Conservation (phyloP, 1,284 basidiomycete genomes). For the Porogramme epimiltina region DNA sequence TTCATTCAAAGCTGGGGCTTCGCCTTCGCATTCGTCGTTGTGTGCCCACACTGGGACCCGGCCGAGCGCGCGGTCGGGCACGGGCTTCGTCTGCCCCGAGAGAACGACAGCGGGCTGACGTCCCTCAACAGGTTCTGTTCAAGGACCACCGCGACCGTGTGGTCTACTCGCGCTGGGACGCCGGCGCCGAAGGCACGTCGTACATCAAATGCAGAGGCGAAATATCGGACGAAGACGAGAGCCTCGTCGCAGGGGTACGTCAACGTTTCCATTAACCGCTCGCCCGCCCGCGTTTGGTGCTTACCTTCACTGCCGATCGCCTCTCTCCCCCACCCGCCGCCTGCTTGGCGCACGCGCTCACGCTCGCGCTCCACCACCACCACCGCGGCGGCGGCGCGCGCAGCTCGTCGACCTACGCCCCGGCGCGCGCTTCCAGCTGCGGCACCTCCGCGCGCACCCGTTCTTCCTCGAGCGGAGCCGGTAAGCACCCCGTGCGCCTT, state of each 20-base stretch:
- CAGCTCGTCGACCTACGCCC: conserved; percentile 31
- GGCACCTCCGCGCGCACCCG: conserved; percentile 28
- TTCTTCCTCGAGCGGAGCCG: conserved; percentile 31
- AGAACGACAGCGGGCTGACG: background rate
- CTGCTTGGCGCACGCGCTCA: no score
- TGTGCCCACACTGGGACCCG: no score
- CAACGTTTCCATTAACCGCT: background rate
- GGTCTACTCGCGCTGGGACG: conserved; percentile 28
- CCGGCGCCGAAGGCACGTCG: conserved; percentile 16
- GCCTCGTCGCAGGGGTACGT: conserved; percentile 28
- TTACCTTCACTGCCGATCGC: background rate
- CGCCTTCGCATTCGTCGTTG: no score
- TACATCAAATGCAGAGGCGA: conserved; percentile 21
- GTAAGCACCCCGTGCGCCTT: conserved; percentile 9
- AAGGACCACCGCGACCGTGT: conserved; percentile 22
- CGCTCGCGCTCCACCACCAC: no score
- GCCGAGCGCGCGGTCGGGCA: no score
- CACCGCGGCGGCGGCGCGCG: no score
- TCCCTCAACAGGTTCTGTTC: conserved; percentile 27
- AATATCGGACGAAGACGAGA: conserved; percentile 24
- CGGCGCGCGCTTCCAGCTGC: conserved; percentile 28
- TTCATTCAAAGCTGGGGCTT: no score
- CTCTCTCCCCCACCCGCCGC: no score
- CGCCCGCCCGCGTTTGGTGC: background rate
- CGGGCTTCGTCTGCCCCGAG: no score